Percentiles rank a stretch among this genome's conserved stretches.
phyloP scores from a whole-genome alignment of 2,329 filamentous ascomycete genomes.

The Xylaria digitata region DNA sequence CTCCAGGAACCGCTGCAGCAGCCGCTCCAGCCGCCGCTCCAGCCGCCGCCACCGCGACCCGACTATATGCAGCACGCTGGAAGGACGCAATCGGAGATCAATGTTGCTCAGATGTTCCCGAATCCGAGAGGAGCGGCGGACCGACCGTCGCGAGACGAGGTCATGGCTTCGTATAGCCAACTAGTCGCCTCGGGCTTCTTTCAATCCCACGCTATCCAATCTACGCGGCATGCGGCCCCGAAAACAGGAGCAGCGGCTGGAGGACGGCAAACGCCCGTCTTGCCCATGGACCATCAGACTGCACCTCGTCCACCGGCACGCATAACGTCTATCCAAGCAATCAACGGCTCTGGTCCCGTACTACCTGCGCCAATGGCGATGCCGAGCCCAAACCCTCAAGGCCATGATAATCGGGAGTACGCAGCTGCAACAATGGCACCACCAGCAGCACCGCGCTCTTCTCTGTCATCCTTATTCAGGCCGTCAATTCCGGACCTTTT shows the following conservation, averaged over 20 bases:
- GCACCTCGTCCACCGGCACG: slow-evolving; percentile 40
- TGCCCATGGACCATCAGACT: slow-evolving; percentile 38
- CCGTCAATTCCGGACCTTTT: slow-evolving; percentile 34
- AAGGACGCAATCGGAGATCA: slow-evolving; percentile 46
- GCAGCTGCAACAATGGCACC: not conserved
- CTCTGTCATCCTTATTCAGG: slow-evolving; percentile 30
- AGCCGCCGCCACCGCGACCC: slow-evolving; percentile 34
- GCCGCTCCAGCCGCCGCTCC: slow-evolving; percentile 29
- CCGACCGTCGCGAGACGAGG: slow-evolving; percentile 60
- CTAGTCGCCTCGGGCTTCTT: slow-evolving; percentile 70
- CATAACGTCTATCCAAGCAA: slow-evolving; percentile 39
- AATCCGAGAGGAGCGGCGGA: slow-evolving; percentile 36
- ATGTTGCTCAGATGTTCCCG: slow-evolving; percentile 37
- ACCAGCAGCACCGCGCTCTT: slow-evolving; percentile 16
- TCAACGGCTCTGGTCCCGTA: slow-evolving; percentile 13
- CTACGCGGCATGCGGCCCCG: slow-evolving; percentile 59
- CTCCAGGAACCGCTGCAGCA: slow-evolving; percentile 45
- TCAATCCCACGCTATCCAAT: slow-evolving; percentile 67
- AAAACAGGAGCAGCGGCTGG: slow-evolving; percentile 5
- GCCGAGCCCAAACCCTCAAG: slow-evolving; percentile 12
- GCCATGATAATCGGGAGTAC: slow-evolving; percentile 26
- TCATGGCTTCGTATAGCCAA: slow-evolving; percentile 67
- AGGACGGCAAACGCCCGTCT: slow-evolving; percentile 22
- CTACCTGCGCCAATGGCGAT: slow-evolving; percentile 7
- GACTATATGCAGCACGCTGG: slow-evolving; percentile 37